Conservation (phyloP, 1,284 basidiomycete species). For the Fereydounia khargensis region DNA sequence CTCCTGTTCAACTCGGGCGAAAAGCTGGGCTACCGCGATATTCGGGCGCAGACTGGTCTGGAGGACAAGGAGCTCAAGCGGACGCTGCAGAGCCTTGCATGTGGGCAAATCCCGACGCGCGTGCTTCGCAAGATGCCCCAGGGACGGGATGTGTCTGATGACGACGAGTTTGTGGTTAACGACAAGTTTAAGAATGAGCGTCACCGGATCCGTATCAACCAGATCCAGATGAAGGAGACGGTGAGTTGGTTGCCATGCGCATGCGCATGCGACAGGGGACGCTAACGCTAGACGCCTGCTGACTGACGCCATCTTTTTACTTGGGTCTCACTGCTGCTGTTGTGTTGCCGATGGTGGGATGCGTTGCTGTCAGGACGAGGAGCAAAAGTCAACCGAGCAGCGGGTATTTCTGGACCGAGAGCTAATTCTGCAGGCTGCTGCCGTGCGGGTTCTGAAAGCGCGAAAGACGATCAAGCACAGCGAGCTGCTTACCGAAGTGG, state of each 20-base stretch:
- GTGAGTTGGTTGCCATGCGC: no score
- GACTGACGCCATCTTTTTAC: no score
- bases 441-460: slow-evolving; percentile 60
- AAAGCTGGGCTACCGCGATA: slow-evolving; percentile 68
- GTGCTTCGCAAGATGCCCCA: slow-evolving; percentile 78
- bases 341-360: no score
- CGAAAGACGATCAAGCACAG: slow-evolving; percentile 48
- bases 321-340: no score
- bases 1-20: slow-evolving; percentile 77
- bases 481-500: slow-evolving; percentile 49
- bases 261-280: no score
- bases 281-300: no score
- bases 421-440: slow-evolving; percentile 83
- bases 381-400: slow-evolving; percentile 76
- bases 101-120: slow-evolving; percentile 73
- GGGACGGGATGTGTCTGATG: slow-evolving; percentile 75
- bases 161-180: slow-evolving; percentile 80
- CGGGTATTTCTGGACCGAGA: slow-evolving; percentile 84
- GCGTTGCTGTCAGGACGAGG: no score
- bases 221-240: slow-evolving; percentile 89
- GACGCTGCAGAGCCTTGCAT: slow-evolving; percentile 86
- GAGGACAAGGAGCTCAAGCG: slow-evolving; percentile 67
- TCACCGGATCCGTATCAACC: slow-evolving; percentile 85
- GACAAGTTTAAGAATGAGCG: slow-evolving; percentile 76
- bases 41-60: slow-evolving; percentile 71